These are phyloP conservation scores for Nannochloropsis granulata DNA, from an alignment of 108 stramenopile species.

Conservation along the genomic window DNA sequence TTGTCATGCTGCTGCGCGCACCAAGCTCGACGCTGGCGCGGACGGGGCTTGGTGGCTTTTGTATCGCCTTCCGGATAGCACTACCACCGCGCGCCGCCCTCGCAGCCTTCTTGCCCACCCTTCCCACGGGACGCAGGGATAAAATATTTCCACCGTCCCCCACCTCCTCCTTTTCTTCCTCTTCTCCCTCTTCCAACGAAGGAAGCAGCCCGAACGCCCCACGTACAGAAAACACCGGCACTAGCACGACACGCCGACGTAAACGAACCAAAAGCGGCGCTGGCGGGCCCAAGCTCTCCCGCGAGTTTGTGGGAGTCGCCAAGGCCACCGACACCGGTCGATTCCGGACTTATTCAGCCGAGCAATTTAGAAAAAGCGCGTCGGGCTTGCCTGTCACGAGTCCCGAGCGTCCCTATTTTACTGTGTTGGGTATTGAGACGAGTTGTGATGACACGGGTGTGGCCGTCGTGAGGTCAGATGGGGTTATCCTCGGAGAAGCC, in stretches of 20 bases:
- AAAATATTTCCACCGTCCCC: too few species aligned
- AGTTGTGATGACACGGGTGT: slow-evolving; percentile 76
- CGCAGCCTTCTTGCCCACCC: neutral
- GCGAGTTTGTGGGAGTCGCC: neutral
- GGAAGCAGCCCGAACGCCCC: too few species aligned
- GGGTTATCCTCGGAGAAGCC: slow-evolving; percentile 68
- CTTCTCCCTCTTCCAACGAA: too few species aligned
- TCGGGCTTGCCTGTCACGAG: neutral
- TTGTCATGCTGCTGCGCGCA: neutral
- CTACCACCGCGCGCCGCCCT: neutral
- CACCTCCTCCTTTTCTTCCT: too few species aligned
- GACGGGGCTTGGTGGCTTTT: neutral
- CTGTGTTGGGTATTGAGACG: slow-evolving; percentile 89
- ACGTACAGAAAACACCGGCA: neutral
- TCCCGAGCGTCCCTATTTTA: neutral
- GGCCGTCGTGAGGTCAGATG: slow-evolving; percentile 77
- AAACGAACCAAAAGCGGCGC: neutral
- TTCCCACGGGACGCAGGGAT: neutral
- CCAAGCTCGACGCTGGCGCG: neutral
- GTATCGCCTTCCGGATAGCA: neutral
- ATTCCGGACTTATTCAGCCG: neutral
- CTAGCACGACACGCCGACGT: neutral
- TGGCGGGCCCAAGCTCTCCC: neutral
- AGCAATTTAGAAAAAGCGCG: neutral
- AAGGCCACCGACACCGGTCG: neutral